phyloP scores from a whole-genome alignment of 2,329 filamentous ascomycete genomes.

The Colletotrichum eremochloae region DNA sequence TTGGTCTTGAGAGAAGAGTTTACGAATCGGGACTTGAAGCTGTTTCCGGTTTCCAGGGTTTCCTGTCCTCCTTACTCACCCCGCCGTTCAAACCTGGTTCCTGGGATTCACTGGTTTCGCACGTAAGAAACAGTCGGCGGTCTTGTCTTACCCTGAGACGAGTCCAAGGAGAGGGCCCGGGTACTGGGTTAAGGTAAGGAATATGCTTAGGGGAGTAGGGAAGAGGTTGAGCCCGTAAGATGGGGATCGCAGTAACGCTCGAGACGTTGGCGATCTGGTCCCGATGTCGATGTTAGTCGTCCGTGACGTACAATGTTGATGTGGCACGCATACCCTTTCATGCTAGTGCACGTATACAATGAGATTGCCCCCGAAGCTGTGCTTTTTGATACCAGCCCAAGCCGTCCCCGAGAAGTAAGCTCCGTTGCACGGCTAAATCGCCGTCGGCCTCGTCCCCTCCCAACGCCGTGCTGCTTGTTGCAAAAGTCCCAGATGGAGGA shows the following conservation, averaged over 20 bases:
- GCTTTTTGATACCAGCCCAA: background rate
- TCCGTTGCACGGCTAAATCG: background rate
- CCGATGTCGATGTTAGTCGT: background rate
- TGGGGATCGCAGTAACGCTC: slow-evolving; percentile 5
- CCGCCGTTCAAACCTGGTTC: slow-evolving; percentile 11
- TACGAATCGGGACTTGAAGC: background rate
- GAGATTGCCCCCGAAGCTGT: background rate
- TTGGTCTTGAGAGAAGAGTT: background rate
- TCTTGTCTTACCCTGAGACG: slow-evolving; percentile 9
- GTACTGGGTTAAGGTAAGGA: slow-evolving; percentile 3
- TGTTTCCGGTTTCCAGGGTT: slow-evolving; percentile 10
- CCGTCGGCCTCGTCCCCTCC: no score
- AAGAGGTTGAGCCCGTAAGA: background rate
- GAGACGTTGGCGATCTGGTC: slow-evolving; percentile 9
- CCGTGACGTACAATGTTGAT: background rate
- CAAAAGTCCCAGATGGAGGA: slow-evolving; percentile 11
- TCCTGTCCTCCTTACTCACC: background rate
- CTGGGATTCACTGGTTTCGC: slow-evolving; percentile 13
- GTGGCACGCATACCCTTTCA: background rate
- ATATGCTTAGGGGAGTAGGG: background rate
- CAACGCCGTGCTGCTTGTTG: background rate
- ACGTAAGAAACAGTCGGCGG: slow-evolving; percentile 22
- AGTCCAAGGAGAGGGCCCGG: background rate
- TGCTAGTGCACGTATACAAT: background rate
- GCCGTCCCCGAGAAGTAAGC: background rate